Base-by-base conservation (phyloP, 192 early-diverging fungal genomes). In the Backusella parvicylindrica region DNA sequence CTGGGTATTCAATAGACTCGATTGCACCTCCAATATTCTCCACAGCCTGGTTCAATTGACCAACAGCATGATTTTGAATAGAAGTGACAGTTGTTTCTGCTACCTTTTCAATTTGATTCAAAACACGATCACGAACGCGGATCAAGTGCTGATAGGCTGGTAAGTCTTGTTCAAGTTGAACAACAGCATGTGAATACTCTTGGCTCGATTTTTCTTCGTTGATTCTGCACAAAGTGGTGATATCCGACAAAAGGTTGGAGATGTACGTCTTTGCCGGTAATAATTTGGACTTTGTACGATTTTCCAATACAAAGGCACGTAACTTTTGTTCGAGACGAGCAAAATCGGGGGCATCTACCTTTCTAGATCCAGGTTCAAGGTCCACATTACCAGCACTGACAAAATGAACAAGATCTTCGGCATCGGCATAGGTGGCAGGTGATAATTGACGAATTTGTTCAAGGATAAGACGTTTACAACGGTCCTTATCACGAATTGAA, bases 401-500 rank as follows among this genome's bases (percentile, higher is more conserved):
- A 89, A 99, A 99, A 79, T 99, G 98, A 37, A 99, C 97, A 35
- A 99, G 91, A 78, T 96, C 92, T 66, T 93, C 89, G 43, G 91
- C 90, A 82, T 98, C 90, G 35, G 88, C 93, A 83, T 93, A 97
- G 3, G 98, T 99, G 38, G 89, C 86, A 30, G 96, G 96, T 13
- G 98, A 99, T 67, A 99, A 90, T 74, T 96, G 92, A 63, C 90
- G 85, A 81, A 99, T 98, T 87, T 99, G 98, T 72, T 95, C 93
- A 23, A 99, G 90, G 73, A 99, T 97, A 70, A 96, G 89, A 36
- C 92, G 86, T 76, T 93, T 93, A 85, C 96, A 98, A 64, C 96
- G 93, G 80, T 98, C 96, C 84, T 96, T 95, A 79, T 95, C 87
- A 66, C 92, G 89, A 82, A 99, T 99, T 21, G 91, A 89, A 81